Conservation (phyloP, 305 asterid species). For the Solanum hybrid region DNA sequence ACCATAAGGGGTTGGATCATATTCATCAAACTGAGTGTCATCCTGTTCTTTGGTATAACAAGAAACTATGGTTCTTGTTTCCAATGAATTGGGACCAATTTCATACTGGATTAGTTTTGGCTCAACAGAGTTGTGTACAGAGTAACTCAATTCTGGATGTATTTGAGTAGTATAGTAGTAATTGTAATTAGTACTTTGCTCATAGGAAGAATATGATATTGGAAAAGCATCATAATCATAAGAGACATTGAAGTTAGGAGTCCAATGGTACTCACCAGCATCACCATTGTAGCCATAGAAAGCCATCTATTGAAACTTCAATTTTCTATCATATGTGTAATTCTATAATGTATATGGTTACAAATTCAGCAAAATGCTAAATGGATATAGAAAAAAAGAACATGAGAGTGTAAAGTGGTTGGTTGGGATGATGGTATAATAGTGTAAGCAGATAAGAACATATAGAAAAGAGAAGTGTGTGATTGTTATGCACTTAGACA, state of each 20-base stretch:
- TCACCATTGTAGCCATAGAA: conserved; percentile 37
- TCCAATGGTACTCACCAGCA: conserved; percentile 24
- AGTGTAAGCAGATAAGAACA: background rate
- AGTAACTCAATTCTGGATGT: conserved; percentile 10
- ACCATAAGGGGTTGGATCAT: conserved; percentile 61
- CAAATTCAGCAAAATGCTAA: background rate
- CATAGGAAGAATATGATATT: conserved; percentile 20
- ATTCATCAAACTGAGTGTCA: conserved; percentile 44
- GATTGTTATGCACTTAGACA: background rate
- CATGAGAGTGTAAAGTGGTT: background rate
- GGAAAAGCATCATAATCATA: conserved; percentile 10
- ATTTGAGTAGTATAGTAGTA: conserved; percentile 9
- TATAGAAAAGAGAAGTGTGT: background rate
- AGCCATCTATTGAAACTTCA: conserved; percentile 29
- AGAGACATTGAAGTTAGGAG: conserved; percentile 14
- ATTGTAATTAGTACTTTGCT: conserved; percentile 7
- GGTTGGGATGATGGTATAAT: background rate
- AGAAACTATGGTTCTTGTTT: conserved; percentile 23
- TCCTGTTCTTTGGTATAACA: conserved; percentile 21
- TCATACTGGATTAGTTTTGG: conserved; percentile 23
- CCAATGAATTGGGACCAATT: conserved; percentile 15
- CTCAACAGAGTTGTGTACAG: conserved; percentile 14
- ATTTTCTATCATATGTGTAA: background rate
- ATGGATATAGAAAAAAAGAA: background rate
- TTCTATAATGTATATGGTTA: background rate